A percentile compares a stretch with the other conserved stretches of the same genome.
phyloP scores from a whole-genome alignment of 73 alveolate species.

The Paramecium primaurelia region DNA sequence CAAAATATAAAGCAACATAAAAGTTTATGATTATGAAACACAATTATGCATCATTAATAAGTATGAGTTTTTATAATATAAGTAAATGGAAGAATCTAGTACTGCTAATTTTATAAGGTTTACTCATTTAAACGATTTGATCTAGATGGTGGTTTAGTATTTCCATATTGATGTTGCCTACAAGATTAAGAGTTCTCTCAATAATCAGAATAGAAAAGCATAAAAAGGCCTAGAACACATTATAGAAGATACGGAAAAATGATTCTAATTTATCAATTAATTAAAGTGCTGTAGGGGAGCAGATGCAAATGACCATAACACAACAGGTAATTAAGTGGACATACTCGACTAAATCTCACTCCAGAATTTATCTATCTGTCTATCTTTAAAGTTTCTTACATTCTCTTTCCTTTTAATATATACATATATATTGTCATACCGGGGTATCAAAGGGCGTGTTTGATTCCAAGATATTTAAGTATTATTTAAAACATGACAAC shows the following conservation, averaged over 20 bases:
- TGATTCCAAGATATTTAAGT: not conserved
- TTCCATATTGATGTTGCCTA: not conserved
- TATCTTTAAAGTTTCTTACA: not conserved
- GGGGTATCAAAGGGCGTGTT: not conserved
- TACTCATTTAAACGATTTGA: not conserved
- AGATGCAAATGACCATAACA: not conserved
- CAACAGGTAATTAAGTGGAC: not conserved
- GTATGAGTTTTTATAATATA: not conserved
- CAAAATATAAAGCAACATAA: not conserved
- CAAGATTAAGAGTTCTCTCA: not conserved
- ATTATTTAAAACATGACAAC: constrained; percentile 36
- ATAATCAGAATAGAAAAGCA: not conserved
- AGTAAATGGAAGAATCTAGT: not conserved
- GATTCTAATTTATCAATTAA: not conserved
- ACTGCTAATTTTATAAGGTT: not conserved
- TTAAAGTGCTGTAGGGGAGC: not conserved
- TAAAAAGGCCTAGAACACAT: not conserved
- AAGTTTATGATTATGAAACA: not conserved
- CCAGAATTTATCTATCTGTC: not conserved
- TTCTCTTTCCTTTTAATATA: not conserved
- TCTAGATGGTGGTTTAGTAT: not conserved
- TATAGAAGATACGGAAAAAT: not conserved
- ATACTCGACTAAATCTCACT: not conserved
- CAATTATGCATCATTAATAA: not conserved
- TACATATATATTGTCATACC: not conserved